These are phyloP conservation scores for Claviceps sp. DNA, from an alignment of 2,329 filamentous ascomycete species.

Conservation along the genomic window DNA sequence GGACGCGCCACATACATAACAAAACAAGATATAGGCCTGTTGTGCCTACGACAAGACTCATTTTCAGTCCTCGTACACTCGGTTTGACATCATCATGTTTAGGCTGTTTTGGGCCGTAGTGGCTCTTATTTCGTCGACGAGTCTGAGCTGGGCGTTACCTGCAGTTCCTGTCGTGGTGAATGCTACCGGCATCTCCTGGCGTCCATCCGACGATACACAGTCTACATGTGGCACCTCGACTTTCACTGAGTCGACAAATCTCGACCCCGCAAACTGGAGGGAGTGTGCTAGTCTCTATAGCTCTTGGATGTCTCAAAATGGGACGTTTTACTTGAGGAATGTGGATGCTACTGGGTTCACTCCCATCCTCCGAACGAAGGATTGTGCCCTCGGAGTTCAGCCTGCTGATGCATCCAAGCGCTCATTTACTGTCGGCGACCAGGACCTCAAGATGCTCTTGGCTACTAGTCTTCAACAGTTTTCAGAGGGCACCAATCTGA, in stretches of 20 bases:
- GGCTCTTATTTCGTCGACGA: neutral
- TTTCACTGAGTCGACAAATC: slow-evolving; percentile 10
- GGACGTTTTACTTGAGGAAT: slow-evolving; percentile 16
- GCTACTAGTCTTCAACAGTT: slow-evolving; percentile 9
- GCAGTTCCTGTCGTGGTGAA: slow-evolving; percentile 2
- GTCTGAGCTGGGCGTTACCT: neutral
- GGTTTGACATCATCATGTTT: neutral
- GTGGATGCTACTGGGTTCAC: slow-evolving; percentile 9
- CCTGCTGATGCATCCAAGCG: slow-evolving; percentile 8
- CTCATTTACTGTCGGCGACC: slow-evolving; percentile 13
- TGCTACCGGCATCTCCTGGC: slow-evolving; percentile 14
- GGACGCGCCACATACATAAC: neutral
- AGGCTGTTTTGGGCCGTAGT: neutral
- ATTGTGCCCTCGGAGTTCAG: slow-evolving; percentile 16
- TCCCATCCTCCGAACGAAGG: slow-evolving; percentile 13
- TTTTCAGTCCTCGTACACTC: neutral
- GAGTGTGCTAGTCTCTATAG: slow-evolving; percentile 20
- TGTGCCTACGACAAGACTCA: neutral
- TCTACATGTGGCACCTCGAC: slow-evolving; percentile 16
- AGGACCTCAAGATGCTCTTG: slow-evolving; percentile 12
- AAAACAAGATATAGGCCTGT: neutral
- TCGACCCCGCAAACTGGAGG: slow-evolving; percentile 16
- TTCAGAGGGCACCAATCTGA: slow-evolving; percentile 10
- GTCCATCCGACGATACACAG: slow-evolving; percentile 10
- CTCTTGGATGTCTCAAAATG: slow-evolving; percentile 15